These are phyloP conservation scores for Sergeia podlipaevii DNA, from an alignment of 208 protist species.

Conservation along the genomic window DNA sequence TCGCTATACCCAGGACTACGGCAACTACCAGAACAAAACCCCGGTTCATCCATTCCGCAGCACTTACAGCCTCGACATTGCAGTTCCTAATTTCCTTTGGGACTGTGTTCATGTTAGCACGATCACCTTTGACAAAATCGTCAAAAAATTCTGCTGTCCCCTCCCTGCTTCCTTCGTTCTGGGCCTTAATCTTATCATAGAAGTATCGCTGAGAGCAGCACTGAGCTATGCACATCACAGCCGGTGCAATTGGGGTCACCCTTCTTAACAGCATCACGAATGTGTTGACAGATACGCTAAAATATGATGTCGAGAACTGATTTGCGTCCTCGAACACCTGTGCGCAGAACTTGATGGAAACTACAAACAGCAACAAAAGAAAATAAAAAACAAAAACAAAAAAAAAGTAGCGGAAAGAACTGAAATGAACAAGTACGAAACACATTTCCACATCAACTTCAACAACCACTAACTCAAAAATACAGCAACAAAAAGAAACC, in stretches of 20 bases:
- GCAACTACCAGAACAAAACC: conserved; percentile 16
- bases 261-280: too few species aligned
- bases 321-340: too few species aligned
- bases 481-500: too few species aligned
- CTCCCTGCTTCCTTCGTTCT: conserved; percentile 44
- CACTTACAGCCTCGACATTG: conserved; percentile 30
- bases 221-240: too few species aligned
- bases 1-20: neutral
- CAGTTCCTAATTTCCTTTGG: conserved; percentile 43
- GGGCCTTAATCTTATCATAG: conserved; percentile 61
- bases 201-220: too few species aligned
- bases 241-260: too few species aligned
- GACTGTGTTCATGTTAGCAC: conserved; percentile 30
- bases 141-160: conserved; percentile 50
- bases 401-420: neutral
- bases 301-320: too few species aligned
- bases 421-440: too few species aligned
- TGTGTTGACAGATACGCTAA: too few species aligned
- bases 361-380: conserved; percentile 1
- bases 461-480: too few species aligned
- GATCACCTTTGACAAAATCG: conserved; percentile 57
- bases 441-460: too few species aligned
- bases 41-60: conserved; percentile 36
- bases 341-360: too few species aligned
- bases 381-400: conserved; percentile 5